phyloP scores from a whole-genome alignment of 73 alveolate species.

The Tetrahymena thermophila region DNA sequence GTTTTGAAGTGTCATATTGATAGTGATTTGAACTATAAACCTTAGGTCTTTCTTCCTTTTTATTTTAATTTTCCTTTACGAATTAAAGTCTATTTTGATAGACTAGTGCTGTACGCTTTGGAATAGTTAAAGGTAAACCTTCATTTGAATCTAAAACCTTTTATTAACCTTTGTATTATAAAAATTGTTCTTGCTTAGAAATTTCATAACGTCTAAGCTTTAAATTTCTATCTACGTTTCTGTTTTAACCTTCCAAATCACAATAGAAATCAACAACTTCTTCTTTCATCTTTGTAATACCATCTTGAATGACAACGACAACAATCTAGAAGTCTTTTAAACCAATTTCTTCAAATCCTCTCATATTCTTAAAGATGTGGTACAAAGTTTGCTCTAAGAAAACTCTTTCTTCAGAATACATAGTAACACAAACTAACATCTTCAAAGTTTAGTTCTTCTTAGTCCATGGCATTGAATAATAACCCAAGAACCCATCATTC shows the following conservation, averaged over 20 bases:
- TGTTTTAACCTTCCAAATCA: not conserved
- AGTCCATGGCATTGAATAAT: not conserved
- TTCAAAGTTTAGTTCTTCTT: not conserved
- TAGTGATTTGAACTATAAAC: not conserved
- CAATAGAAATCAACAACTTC: not conserved
- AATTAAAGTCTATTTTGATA: not conserved
- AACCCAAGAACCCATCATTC: not conserved
- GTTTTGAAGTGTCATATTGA: not conserved
- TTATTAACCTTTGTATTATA: not conserved
- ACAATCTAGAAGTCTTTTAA: not conserved
- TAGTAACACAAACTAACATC: not conserved
- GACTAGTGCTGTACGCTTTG: not conserved
- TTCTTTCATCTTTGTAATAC: not conserved
- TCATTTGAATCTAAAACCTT: not conserved
- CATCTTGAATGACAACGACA: not conserved
- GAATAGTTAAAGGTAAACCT: not conserved
- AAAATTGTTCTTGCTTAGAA: not conserved
- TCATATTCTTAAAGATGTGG: not conserved
- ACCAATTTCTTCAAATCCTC: not conserved
- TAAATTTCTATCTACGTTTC: not conserved
- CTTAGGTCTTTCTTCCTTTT: not conserved
- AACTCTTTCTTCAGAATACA: not conserved
- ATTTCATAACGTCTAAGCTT: not conserved
- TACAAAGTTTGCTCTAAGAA: not conserved
- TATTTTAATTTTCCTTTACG: not conserved